Base-by-base conservation (phyloP, 2,329 filamentous ascomycete genomes). In the Alternaria alternata region DNA sequence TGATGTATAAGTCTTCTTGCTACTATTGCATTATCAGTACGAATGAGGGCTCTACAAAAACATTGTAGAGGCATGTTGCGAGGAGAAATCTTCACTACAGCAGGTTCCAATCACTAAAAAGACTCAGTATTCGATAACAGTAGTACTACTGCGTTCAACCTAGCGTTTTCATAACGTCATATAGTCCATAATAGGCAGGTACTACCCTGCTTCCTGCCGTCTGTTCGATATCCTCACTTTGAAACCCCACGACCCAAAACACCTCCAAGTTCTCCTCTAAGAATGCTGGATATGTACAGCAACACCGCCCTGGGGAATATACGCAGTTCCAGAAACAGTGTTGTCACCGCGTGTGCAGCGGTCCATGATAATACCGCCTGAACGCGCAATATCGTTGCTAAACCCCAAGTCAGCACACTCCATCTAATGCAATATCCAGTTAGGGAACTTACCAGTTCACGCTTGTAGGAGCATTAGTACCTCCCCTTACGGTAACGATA, bases 331-430 rank as follows among this genome's bases (percentile, higher is more conserved):
- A 30, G 57, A 34, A 4, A 60, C 60, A 14, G 51, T 63, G 7
- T 57, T 52, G n/a, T 63, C 57, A 5, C 38, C 47, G 14, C 60
- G 41, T 11, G 47, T 56, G 28, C 59, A 63, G 16, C 36, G 44
- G 28, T 63, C 57, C 60, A 63, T 63, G 6, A 63, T 49, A 12
- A 60, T n/a, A 3, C 56, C 53, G 3, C 24, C 60, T 2, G 57
- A 11, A 16, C 42, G 41, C 0, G 56, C 52, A 30, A 63, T 48
- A 7, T 60, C 56, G 5, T 63, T 60, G 36, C 46, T 48, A n/a
- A 8, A 11, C 7, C 7, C 4, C 12, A 3, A 2, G 28, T 48
- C 12, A 36, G 28, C 46, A 22, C 6, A 28, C 20, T 20, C 24
- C 22, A 5, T 28, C 3, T 5, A 3, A 7, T 4, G 0, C 6